phyloP scores from a whole-genome alignment of 352 stramenopile species.

The Globisporangium spinosum region DNA sequence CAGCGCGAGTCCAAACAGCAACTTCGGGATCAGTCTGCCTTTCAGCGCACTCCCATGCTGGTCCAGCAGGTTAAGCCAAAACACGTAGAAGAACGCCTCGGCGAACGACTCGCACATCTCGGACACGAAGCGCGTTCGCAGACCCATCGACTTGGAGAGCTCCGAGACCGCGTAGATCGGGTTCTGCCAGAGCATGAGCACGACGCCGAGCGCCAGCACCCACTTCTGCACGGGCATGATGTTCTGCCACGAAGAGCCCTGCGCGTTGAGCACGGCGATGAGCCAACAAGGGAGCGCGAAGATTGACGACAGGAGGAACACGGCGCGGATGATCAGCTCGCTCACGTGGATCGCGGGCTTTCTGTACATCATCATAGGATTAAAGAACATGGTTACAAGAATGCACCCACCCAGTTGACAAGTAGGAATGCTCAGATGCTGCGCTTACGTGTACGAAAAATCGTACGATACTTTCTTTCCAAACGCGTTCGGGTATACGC shows the following conservation, averaged over 20 bases:
- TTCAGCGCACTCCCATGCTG: slow-evolving; percentile 33
- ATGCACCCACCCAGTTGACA: not conserved
- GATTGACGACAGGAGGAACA: slow-evolving; percentile 58
- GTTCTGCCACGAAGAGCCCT: slow-evolving; percentile 43
- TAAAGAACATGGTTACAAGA: not conserved
- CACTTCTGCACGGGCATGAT: slow-evolving; percentile 70
- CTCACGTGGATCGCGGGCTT: slow-evolving; percentile 66
- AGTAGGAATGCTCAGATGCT: not conserved
- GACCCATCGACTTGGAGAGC: slow-evolving; percentile 46
- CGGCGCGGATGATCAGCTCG: slow-evolving; percentile 58
- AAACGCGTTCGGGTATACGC: slow-evolving; percentile 74
- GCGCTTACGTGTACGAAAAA: slow-evolving; percentile 76
- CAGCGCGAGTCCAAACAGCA: slow-evolving; percentile 39
- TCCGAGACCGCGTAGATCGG: slow-evolving; percentile 66
- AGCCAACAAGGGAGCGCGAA: slow-evolving; percentile 70
- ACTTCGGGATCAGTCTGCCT: slow-evolving; percentile 25
- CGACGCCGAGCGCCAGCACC: slow-evolving; percentile 60
- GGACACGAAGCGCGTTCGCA: slow-evolving; percentile 62
- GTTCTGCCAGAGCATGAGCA: slow-evolving; percentile 83
- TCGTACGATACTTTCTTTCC: slow-evolving; percentile 64
- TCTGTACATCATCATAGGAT: slow-evolving; percentile 23
- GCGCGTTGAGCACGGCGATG: slow-evolving; percentile 56
- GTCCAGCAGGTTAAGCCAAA: slow-evolving; percentile 81
- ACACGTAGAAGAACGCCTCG: slow-evolving; percentile 72
- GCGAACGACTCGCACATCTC: slow-evolving; percentile 68